A percentile compares a stretch with the other conserved stretches of the same genome.
Conservation (phyloP, 306 rosid species). For the Fagus crenata region DNA sequence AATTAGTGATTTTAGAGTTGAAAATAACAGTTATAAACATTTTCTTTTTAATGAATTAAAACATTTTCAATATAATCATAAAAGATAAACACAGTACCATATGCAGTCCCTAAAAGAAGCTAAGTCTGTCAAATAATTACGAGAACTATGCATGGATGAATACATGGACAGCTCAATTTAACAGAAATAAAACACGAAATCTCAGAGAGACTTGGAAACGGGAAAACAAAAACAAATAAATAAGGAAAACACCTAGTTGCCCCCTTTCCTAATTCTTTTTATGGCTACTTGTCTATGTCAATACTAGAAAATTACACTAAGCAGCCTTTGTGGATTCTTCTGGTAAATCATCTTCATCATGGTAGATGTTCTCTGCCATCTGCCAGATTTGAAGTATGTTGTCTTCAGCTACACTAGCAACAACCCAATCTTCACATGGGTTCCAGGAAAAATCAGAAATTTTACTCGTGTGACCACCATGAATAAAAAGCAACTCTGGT, state of each 20-base stretch:
- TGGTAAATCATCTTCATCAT: conserved; percentile 92
- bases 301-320: conserved; percentile 36
- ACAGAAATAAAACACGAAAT: neutral
- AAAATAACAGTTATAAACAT: neutral
- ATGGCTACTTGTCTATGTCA: conserved; percentile 14
- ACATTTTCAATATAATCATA: neutral
- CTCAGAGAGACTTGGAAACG: neutral
- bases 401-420: conserved; percentile 96
- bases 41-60: neutral
- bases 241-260: conserved; percentile 7
- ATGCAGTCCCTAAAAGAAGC: neutral
- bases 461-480: conserved; percentile 98
- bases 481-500: conserved; percentile 91
- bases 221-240: conserved; percentile 3
- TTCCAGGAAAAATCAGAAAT: conserved; percentile 98
- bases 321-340: conserved; percentile 72
- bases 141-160: conserved; percentile 18
- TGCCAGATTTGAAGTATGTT: conserved; percentile 99
- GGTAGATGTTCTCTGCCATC: conserved; percentile 99
- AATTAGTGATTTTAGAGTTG: neutral
- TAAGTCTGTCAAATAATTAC: conserved; percentile 9
- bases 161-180: conserved; percentile 4
- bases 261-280: conserved; percentile 15
- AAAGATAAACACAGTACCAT: neutral
- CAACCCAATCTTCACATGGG: conserved; percentile 97